Evolutionary conservation across 371 early-diverging fungal species (phyloP).

Genomic region (Lichtheimia corymbifera): DNA sequence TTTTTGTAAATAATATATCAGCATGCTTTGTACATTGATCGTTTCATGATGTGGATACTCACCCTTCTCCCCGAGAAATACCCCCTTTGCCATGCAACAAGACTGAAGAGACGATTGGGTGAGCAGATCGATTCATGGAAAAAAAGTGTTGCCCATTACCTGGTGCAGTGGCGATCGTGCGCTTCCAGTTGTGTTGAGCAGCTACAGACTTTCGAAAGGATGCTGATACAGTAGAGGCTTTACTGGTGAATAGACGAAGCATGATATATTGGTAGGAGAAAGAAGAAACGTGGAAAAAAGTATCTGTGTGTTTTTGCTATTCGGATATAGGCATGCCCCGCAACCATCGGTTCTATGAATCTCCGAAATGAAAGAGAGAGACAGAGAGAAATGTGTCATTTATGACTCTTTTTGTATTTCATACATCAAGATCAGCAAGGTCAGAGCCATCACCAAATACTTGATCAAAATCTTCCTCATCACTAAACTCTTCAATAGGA

Average conservation of each 20-base stretch:
- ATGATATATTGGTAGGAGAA: conserved; percentile 5
- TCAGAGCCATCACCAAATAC: conserved; percentile 39
- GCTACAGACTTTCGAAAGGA: conserved; percentile 1
- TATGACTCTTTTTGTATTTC: neutral
- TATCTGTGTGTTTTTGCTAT: neutral
- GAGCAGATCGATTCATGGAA: too few species aligned
- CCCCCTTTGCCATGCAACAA: conserved; percentile 35
- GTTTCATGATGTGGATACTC: neutral
- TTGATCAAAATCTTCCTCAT: conserved; percentile 29
- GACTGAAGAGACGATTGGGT: conserved; percentile 9
- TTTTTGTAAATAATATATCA: neutral
- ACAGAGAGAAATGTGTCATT: neutral
- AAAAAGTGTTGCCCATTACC: conserved; percentile 15
- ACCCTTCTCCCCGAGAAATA: conserved; percentile 42
- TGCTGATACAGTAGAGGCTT: conserved; percentile 16
- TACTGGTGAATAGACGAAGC: conserved; percentile 33
- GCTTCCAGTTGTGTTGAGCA: conserved; percentile 3
- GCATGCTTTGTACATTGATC: neutral
- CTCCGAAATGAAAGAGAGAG: conserved; percentile 2
- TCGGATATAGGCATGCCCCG: too few species aligned
- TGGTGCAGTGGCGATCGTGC: conserved; percentile 26
- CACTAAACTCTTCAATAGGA: conserved; percentile 19
- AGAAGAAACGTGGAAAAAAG: conserved; percentile 5
- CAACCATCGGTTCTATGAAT: neutral
- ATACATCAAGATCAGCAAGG: conserved; percentile 15